Evolutionary conservation across 2,329 filamentous ascomycete species (phyloP), one percentile per base, ranked within the genome.

Genomic region (Annulohypoxylon truncatum): DNA sequence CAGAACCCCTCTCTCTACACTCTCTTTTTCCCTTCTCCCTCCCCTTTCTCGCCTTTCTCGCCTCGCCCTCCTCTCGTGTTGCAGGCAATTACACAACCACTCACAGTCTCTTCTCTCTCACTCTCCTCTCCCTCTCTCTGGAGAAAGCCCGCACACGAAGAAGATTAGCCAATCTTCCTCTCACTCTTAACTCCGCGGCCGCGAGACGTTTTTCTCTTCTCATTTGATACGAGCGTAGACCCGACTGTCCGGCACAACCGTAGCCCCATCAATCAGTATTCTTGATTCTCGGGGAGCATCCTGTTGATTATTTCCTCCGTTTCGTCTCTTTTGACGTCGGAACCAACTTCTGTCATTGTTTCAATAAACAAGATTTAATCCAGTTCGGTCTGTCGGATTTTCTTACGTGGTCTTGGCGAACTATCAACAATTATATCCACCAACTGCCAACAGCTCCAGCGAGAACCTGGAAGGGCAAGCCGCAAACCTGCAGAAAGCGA

Each of bases 301-400:
- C 71, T 71, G 69, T 71, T 70, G 65, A 54, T 67, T 74, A 70
- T 75, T 72, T 72, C 68, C 68, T 73, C 67, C 71, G 61, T 71
- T 72, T 70, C 67, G 75, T 72, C 70, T 75, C 70, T 75, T 77
- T 73, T 71, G 72, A 71, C 61, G 40, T 28, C 20, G 20, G 5
- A 40, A 40, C 38, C 15, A 42, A 44, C 46, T 55, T 56, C 31
- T 60, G 31, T 57, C 55, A 24, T 79, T 77, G 79, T 82, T 82
- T 79, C 78, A 73, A 77, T 79, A 78, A 72, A 78, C 77, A 75
- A 77, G 53, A 72, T 79, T 78, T 81, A 80, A 80, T 82, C 71
- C 71, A 63, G 73, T 75, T 77, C 75, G 74, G 73, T 72, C 76
- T 75, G 74, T 78, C 77, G 74, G 76, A 77, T 75, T 75, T 71